These are phyloP conservation scores for Xerocomellus chrysenteron DNA, from an alignment of 768 basidiomycete genomes.

Conservation along the genomic window DNA sequence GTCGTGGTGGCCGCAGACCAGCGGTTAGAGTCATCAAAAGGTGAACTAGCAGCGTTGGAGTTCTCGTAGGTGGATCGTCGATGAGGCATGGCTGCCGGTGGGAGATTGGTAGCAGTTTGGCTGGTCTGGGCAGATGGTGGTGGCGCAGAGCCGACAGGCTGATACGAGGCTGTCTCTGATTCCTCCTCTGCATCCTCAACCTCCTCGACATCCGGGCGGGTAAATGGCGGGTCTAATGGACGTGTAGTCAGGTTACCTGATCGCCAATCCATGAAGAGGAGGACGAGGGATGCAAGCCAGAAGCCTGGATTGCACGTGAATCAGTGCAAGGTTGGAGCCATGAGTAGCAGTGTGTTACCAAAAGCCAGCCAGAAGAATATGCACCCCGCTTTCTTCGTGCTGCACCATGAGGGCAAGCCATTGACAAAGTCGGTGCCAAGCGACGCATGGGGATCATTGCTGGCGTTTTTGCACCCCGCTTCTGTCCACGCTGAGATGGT, in stretches of 20 bases:
- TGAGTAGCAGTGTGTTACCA: conserved; percentile 38
- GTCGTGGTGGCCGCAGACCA: conserved; percentile 38
- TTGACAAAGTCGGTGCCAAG: conserved; percentile 65
- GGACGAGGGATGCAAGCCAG: conserved; percentile 68
- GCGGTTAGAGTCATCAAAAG: conserved; percentile 56
- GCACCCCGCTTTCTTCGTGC: conserved; percentile 86
- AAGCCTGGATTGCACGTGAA: conserved; percentile 45
- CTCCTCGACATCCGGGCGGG: conserved; percentile 54
- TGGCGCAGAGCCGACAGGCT: conserved; percentile 36
- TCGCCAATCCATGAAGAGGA: conserved; percentile 77
- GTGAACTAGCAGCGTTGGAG: conserved; percentile 28
- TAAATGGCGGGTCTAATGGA: conserved; percentile 76
- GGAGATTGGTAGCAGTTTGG: conserved; percentile 17
- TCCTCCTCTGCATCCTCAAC: conserved; percentile 54
- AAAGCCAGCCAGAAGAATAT: conserved; percentile 90
- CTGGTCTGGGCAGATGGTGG: conserved; percentile 34
- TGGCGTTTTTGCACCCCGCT: conserved; percentile 83
- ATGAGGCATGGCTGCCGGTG: conserved; percentile 6
- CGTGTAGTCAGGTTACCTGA: conserved; percentile 50
- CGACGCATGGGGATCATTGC: conserved; percentile 76
- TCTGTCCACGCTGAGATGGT: conserved; percentile 88
- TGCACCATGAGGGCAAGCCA: conserved; percentile 80
- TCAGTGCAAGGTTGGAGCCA: neutral
- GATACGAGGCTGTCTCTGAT: conserved; percentile 49
- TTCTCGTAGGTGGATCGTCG: conserved; percentile 28